Percentiles rank a stretch among this genome's conserved stretches.
These are phyloP conservation scores for Vitis vinifera DNA, from an alignment of 164 flowering plant species.

Conservation along the genomic window ASM3070453v1 NC_081808.1:25437501-25438000, in stretches of 20 bases:
- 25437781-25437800: neutral
- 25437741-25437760: neutral
- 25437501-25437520: too few species aligned
- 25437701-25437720: neutral
- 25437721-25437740: too few species aligned
- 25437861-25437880: slow-evolving; percentile 5
- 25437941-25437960: slow-evolving; percentile 4
- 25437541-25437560: too few species aligned
- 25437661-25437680: too few species aligned
- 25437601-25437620: too few species aligned
- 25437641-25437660: too few species aligned
- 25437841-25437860: slow-evolving; percentile 4
- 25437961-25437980: slow-evolving; percentile 2
- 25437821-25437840: neutral
- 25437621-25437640: too few species aligned
- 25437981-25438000: slow-evolving; percentile 1
- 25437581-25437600: too few species aligned
- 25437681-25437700: neutral
- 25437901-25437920: slow-evolving; percentile 4
- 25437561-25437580: too few species aligned
- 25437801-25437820: slow-evolving; percentile 2
- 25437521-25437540: too few species aligned
- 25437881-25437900: slow-evolving; percentile 5
- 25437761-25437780: slow-evolving; percentile 9
- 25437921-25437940: neutral